Conservation (phyloP, 1,284 basidiomycete species). For the Mycena citricolor region DNA sequence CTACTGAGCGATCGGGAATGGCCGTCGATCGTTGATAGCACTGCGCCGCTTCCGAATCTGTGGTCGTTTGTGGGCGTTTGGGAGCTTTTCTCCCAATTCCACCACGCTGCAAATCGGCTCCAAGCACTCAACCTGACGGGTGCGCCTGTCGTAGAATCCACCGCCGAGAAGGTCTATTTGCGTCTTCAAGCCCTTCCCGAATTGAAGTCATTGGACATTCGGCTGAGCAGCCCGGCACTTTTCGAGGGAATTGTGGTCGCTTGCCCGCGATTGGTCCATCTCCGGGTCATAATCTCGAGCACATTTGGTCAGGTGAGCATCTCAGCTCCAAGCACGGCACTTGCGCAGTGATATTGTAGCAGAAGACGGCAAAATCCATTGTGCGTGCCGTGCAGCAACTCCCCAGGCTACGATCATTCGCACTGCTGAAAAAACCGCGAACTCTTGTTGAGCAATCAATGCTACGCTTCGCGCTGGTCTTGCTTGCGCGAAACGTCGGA, state of each 20-base stretch:
- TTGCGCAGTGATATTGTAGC: no score
- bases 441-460: conserved; percentile 1
- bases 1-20: no score
- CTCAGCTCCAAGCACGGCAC: no score
- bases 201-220: conserved; percentile 8
- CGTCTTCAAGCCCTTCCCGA: not conserved
- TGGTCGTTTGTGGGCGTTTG: conserved; percentile 5
- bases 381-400: conserved; percentile 2
- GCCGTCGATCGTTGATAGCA: no score
- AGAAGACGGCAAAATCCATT: not conserved
- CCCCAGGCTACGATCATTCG: conserved; percentile 11
- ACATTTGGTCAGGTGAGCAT: no score
- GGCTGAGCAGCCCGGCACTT: not conserved
- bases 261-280: not conserved
- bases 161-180: not conserved
- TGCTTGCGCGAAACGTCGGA: conserved; percentile 3
- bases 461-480: conserved; percentile 1
- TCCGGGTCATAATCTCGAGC: conserved; percentile 9
- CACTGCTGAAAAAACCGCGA: conserved; percentile 5
- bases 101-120: conserved; percentile 1
- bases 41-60: not conserved
- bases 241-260: not conserved
- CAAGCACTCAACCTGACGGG: conserved; percentile 11
- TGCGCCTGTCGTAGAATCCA: not conserved
- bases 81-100: no score